These are phyloP conservation scores for Puccinia horiana DNA, from an alignment of 1,284 basidiomycete species.

Conservation along the genomic window DNA sequence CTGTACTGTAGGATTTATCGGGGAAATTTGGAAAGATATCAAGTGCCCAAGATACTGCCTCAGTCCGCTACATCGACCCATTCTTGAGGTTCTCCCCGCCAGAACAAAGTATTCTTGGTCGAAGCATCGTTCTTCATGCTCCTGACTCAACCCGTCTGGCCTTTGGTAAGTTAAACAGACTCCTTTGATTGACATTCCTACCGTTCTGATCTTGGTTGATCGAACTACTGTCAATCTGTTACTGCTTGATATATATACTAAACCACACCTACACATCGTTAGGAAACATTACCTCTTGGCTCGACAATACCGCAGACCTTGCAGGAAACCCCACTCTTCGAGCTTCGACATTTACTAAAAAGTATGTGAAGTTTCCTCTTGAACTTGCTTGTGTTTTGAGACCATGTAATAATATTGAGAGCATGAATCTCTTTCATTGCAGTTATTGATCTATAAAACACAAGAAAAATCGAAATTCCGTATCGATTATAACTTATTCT, in stretches of 20 bases:
- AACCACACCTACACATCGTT: background rate
- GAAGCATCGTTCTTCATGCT: slow-evolving; percentile 36
- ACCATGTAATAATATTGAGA: background rate
- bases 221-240: too few relatives aligned
- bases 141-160: slow-evolving; percentile 30
- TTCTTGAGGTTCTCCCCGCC: slow-evolving; percentile 17
- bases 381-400: background rate
- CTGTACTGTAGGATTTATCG: slow-evolving; percentile 34
- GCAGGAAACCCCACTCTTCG: slow-evolving; percentile 9
- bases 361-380: background rate
- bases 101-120: slow-evolving; percentile 25
- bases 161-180: slow-evolving; percentile 13
- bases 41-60: slow-evolving; percentile 5
- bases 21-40: slow-evolving; percentile 37
- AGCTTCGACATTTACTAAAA: slow-evolving; percentile 27
- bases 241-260: too few relatives aligned
- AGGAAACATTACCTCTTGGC: slow-evolving; percentile 53
- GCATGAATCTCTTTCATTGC: background rate
- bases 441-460: background rate
- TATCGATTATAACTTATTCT: too few relatives aligned
- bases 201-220: background rate
- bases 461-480: too few relatives aligned
- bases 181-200: background rate
- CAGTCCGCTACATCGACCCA: slow-evolving; percentile 20
- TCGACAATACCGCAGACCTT: slow-evolving; percentile 52